Evolutionary conservation across 768 basidiomycete genomes (phyloP).

Genomic region (Dacryopinax primogenitus): DNA sequence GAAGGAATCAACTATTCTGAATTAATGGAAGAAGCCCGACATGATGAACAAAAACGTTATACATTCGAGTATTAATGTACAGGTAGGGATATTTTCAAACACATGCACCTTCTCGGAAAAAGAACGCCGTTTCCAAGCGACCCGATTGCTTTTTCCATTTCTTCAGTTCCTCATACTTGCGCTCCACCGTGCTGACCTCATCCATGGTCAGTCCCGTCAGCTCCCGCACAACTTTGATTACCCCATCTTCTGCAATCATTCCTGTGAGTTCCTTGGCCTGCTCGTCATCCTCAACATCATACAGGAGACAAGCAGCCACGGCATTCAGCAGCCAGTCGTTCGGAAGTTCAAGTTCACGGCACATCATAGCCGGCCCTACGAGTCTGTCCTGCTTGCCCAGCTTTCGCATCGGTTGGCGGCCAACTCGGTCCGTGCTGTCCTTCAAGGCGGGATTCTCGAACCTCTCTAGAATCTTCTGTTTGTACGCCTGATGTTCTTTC

Average conservation of each 20-base stretch:
- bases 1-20: no score
- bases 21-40: no score
- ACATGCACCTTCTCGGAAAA: no score
- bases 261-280: constrained; percentile 27
- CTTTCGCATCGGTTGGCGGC: constrained; percentile 32
- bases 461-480: constrained; percentile 27
- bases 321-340: constrained; percentile 26
- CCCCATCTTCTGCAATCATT: constrained; percentile 22
- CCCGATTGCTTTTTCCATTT: neutral
- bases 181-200: neutral
- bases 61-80: no score
- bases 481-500: constrained; percentile 24
- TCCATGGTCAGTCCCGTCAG: constrained; percentile 24
- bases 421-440: constrained; percentile 31
- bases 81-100: no score
- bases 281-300: constrained; percentile 26
- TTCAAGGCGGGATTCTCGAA: constrained; percentile 29
- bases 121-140: no score
- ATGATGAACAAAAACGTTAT: no score
- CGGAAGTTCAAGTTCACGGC: constrained; percentile 24
- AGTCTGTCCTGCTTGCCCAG: constrained; percentile 28
- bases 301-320: constrained; percentile 30
- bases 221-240: constrained; percentile 24
- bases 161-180: neutral
- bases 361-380: constrained; percentile 30